Base-by-base conservation (phyloP, 2,329 filamentous ascomycete species). In the Lachnellula occidentalis region DNA sequence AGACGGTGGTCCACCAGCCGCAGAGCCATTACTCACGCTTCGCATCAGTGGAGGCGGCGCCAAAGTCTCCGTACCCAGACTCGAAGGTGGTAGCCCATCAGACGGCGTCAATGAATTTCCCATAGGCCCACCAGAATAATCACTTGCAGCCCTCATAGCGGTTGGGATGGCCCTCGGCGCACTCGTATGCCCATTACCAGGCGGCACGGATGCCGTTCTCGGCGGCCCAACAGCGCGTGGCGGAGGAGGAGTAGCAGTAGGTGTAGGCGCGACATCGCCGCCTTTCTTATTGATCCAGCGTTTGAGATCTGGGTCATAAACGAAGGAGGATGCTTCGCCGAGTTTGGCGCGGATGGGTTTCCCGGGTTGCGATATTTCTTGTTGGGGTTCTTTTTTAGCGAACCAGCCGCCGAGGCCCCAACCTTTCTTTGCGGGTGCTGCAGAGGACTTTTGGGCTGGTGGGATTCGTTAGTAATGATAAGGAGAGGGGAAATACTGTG, bases 201-300 rank as follows among this genome's bases (percentile, higher is more conserved):
- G 60, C 4, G 55, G 49, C 45, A 54, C 62, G 41, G 57, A 64
- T 17, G 57, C 54, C 36, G 61, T 61, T 74, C 67, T 50, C 54
- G 70, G 77, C 58, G 73, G 77, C 53, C 70, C 73, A 3, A 74
- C 72, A 3, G 75, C 73, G 62, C 80, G 84, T 0, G 92, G 92
- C 4, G 91, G 92, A 1, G 94, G 92, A 1, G 92, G 88, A 0
- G 91, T 85, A 1, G 85, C 84, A 46, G 79, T 76, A 59, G 83
- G 80, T 3, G 80, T 75, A 24, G 79, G 75, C 8, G 74, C 74
- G 43, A 80, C 81, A 52, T 87, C 85, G 7, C 82, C 80, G 14
- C 75, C 75, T 69, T 96, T 96, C 77, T 96, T 96, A 76, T 99
- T 97, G 69, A 99, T 79, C 95, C 95, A 99, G 69, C 94, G 91